Base-by-base conservation (phyloP, 2,329 filamentous ascomycete species). In the Dendryphion nanum region DNA sequence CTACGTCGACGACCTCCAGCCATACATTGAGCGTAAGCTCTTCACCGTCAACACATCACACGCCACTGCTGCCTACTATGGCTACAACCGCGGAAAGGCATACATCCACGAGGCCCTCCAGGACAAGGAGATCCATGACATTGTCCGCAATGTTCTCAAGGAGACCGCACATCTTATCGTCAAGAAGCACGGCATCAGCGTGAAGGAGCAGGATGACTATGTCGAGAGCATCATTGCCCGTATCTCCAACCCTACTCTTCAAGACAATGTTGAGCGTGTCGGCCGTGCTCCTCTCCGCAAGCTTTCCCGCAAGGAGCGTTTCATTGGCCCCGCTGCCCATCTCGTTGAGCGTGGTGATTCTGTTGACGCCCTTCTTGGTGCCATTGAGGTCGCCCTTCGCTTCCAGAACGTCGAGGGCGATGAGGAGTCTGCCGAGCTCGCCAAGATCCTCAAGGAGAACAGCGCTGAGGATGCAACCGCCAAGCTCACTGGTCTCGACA, bases 31-130 rank as follows among this genome's bases (percentile, higher is more conserved):
- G 82, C 90, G 93, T 69, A 98, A 98, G 80, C 83, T 98, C 50
- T 98, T 90, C 78, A 98, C 93, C 16, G 91, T 98, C 78, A 98
- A 98, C 80, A 98, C 93, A 16, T 86, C 89, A 39, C 93, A 98
- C 66, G 93, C 93, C 43, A 95, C 91, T 6, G 90, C 90, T n/a
- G 90, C 91, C 42, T 96, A 96, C 78, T 44, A 40, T 30, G 41
- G 41, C 29, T 33, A 44, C 41, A 36, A 40, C 33, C 41, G 37
- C 6, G 30, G 30, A 6, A 40, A 37, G 33, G 91, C 80, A 61
- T 94, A 86, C 44, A 89, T 98, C 52, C 88, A 93, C 64, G 91
- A 97, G 57, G 85, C 90, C 6, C 79, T 97, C 48, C 79, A 81
- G 45, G 89, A 97, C 64, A 75, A 81, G 60, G 77, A 82, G 57